Evolutionary conservation across 345 rosid genomes (phyloP), one percentile per base, ranked within the genome.

Genomic region (Salix suchowensis): DNA sequence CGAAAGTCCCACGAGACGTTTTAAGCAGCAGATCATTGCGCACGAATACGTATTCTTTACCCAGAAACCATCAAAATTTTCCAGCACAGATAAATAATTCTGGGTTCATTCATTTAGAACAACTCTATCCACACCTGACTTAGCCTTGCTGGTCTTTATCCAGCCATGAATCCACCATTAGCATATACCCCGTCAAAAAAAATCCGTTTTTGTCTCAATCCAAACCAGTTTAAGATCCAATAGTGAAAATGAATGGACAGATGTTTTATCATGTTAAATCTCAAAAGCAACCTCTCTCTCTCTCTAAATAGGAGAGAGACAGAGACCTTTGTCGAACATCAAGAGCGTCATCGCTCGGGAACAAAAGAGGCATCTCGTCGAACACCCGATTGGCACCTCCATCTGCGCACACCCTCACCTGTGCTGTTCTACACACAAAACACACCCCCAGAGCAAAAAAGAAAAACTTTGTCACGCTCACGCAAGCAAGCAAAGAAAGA

Each of bases 371-470:
- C 82, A 96, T 86, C 71, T 94, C 98, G 40, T 96, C 99, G 81
- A 76, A 91, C 79, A 96, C 48, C 4, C 98, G 99, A 78, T 96
- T 96, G 64, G 99, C 99, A 71, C 99, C 99, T 21, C 99, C 99
- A 82, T 96, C 99, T 68, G 98, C 99, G 65, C 98, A 96, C 65
- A 94, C 67, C 72, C 90, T 92, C 70, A 96, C 76, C 77, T 70
- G 84, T 79, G 97, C 99, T 96, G 95, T 82, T 86, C 90, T 83
- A 84, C 77, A 79, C 79, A 69, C 42, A 83, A 81, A 74, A 72
- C 61, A 19, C 77, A 32, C 42, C 7, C 24, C 21, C 48, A 42
- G 68, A 42, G 5, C 68, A 39, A 62, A 44, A 16, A 65, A 39
- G 32, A 26, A 32, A 68, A 26, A 11, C 15, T 7, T 40, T 8